These are phyloP conservation scores for Xylariales sp. DNA, from an alignment of 2,329 filamentous ascomycete species.

Conservation along the genomic window DNA sequence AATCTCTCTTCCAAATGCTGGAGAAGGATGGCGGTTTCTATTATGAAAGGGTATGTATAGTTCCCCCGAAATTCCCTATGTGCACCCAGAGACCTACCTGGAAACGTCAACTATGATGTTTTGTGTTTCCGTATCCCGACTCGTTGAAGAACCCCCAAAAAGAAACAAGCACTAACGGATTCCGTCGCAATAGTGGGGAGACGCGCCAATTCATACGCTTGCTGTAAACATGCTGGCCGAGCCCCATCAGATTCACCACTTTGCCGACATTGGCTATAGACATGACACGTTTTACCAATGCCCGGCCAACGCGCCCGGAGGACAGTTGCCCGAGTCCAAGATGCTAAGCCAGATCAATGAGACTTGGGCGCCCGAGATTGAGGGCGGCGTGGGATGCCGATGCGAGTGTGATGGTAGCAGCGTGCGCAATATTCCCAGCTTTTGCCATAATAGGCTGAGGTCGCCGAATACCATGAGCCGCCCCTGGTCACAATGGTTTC, in stretches of 20 bases:
- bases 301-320: conserved; percentile 53
- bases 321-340: conserved; percentile 51
- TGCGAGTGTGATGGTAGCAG: conserved; percentile 55
- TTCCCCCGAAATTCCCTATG: background rate
- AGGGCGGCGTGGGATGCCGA: conserved; percentile 56
- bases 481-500: conserved; percentile 51
- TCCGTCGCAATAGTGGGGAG: conserved; percentile 54
- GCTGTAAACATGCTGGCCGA: conserved; percentile 57
- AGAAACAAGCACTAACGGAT: conserved; percentile 19
- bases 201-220: conserved; percentile 58
- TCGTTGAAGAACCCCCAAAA: background rate
- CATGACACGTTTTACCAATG: conserved; percentile 54
- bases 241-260: conserved; percentile 57
- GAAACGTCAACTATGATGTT: background rate
- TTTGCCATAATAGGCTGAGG: conserved; percentile 54
- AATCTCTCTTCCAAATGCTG: conserved; percentile 55
- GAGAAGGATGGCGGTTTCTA: conserved; percentile 58
- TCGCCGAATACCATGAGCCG: conserved; percentile 50
- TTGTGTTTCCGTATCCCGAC: background rate
- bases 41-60: conserved; percentile 55
- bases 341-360: conserved; percentile 46
- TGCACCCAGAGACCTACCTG: background rate
- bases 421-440: conserved; percentile 50
- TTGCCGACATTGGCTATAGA: conserved; percentile 57
- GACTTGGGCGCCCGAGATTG: conserved; percentile 48